Base-by-base conservation (phyloP, 257 asterid species). In the Lithospermum erythrorhizon region DNA sequence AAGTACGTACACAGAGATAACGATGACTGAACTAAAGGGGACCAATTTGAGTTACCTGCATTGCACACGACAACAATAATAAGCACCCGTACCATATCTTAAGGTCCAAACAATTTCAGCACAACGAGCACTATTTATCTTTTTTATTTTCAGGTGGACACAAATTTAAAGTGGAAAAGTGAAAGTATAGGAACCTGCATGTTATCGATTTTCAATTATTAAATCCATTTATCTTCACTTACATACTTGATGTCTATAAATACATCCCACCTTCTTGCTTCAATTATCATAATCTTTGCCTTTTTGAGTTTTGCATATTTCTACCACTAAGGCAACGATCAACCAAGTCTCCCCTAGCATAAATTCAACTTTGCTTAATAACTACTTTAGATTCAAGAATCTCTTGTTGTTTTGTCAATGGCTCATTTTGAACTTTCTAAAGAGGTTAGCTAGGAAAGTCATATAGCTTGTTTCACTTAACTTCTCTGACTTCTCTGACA, bases 391-490 rank as follows among this genome's bases (percentile, higher is more conserved):
- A 70, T n/a, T 22, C 68, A 61, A 61, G 49, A 52, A 15, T n/a
- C 20, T 56, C 57, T 45, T 35, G 14, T 11, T 17, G 13, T 27
- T 59, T 61, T 23, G 63, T 67, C 77, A 74, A 87, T 87, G 96
- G 84, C 83, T 57, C 64, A 75, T 68, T 70, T 85, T 21, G 76
- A 81, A 65, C 56, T 78, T 4, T 76, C 80, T 67, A 83, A 76
- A 68, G 77, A 81, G 85, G 87, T 87, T 48, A 65, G 75, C 53
- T 48, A 65, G 75, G 49, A 15, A n/a, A 10, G 32, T n/a, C 55
- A 52, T 9, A 5, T 37, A 21, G 27, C 41, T 59, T 19, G 55
- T 67, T 25, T 5, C 30, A 6, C 30, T 27, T 27, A 27, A 27
- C n/a, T n/a, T n/a, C n/a, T n/a, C n/a, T n/a, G n/a, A n/a, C n/a